Evolutionary conservation across 345 rosid genomes (phyloP), one percentile per base, ranked within the genome.

Genomic region (Turritis glabra): DNA sequence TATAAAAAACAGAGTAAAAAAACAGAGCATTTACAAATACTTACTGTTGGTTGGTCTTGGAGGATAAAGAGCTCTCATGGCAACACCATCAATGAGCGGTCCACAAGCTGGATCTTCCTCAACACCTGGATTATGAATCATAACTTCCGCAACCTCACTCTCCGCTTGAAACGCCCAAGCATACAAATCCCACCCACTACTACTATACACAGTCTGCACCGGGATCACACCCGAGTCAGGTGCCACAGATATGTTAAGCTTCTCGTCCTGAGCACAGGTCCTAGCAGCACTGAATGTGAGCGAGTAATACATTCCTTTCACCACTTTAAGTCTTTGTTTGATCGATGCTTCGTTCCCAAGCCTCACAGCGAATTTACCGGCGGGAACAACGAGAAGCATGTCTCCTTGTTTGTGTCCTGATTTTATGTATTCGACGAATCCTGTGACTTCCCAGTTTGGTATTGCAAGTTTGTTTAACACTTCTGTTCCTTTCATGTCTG

Each of bases 361-460:
- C 61, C 98, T 56, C 0, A 88, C 94, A 0, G 97, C 98, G 62
- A 79, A 87, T 37, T 92, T 86, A 5, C 98, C 98, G 17, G 60
- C 87, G 0, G 97, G 98, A 21, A 93, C 98, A 7, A 93, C 88
- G 13, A 93, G 90, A 46, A 91, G 52, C 98, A 93, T 93, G 84
- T 87, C 98, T 15, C 98, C 96, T 79, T 93, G 98, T 79, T 86
- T 93, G 27, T 91, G 96, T 7, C 98, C 98, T 8, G 96, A 88
- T 68, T 74, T 84, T 15, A 93, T 91, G 88, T 91, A 91, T 69
- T 93, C 96, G 2, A 93, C 94, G 43, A 81, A 87, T 1, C 98
- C 98, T 2, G 88, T 82, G 8, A 87, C 74, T 75, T 87, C 92
- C 98, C 98, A 93, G 9, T 65, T 76, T 1, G 98, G 98, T 17